Evolutionary conservation across 2,329 filamentous ascomycete species (phyloP).

Genomic region (Pseudogymnoascus sp.): DNA sequence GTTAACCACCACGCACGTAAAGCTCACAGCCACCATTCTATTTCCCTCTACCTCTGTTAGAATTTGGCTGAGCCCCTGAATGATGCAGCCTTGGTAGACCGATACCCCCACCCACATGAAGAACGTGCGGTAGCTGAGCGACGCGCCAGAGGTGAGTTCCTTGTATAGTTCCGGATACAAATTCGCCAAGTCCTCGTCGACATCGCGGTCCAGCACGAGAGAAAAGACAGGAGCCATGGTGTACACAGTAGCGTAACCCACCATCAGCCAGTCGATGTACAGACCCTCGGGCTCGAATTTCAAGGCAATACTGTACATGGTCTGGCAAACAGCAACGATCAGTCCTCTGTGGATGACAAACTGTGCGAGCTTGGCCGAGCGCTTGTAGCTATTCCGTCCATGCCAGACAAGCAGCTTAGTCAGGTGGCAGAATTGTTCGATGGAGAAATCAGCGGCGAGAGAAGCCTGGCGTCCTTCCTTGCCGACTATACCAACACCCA

Average conservation of each 20-base stretch:
- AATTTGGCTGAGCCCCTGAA: slow-evolving; percentile 88
- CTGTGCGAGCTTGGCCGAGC: slow-evolving; percentile 88
- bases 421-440: slow-evolving; percentile 89
- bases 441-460: slow-evolving; percentile 91
- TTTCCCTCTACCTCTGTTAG: slow-evolving; percentile 68
- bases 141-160: slow-evolving; percentile 83
- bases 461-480: slow-evolving; percentile 95
- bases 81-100: slow-evolving; percentile 90
- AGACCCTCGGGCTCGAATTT: slow-evolving; percentile 89
- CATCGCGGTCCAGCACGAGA: slow-evolving; percentile 87
- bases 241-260: slow-evolving; percentile 93
- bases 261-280: slow-evolving; percentile 93
- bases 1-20: slow-evolving; percentile 86
- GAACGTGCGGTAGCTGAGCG: slow-evolving; percentile 86
- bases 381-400: slow-evolving; percentile 93
- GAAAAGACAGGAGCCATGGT: slow-evolving; percentile 90
- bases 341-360: slow-evolving; percentile 97
- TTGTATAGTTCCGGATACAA: slow-evolving; percentile 97
- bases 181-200: slow-evolving; percentile 87
- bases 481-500: slow-evolving; percentile 94
- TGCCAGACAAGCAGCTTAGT: slow-evolving; percentile 99
- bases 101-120: slow-evolving; percentile 95
- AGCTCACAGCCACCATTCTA: slow-evolving; percentile 81
- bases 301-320: slow-evolving; percentile 90
- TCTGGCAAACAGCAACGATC: slow-evolving; percentile 93